Conservation (phyloP, 2,329 filamentous ascomycete species). For the Exophiala dermatitidis region DNA sequence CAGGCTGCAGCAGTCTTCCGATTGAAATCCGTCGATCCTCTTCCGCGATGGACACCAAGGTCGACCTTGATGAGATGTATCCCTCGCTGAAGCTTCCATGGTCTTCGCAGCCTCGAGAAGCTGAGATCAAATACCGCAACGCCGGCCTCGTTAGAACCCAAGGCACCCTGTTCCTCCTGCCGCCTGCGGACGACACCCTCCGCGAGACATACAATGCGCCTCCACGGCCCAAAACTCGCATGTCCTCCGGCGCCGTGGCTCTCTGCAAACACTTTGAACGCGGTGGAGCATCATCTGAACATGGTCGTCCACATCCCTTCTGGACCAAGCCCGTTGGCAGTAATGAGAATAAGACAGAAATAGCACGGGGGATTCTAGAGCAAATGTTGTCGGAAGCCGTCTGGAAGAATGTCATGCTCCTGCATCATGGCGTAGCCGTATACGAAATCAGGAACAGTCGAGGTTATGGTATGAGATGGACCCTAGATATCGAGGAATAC, state of each 20-base stretch:
- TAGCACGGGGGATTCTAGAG: slow-evolving; percentile 20
- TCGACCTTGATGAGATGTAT: slow-evolving; percentile 14
- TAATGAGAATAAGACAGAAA: slow-evolving; percentile 26
- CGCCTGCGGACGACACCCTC: slow-evolving; percentile 15
- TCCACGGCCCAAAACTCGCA: slow-evolving; percentile 23
- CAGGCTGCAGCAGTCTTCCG: no score
- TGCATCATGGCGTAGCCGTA: slow-evolving; percentile 25
- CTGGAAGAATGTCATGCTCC: slow-evolving; percentile 27
- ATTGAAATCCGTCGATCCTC: not conserved
- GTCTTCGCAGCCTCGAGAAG: slow-evolving; percentile 14
- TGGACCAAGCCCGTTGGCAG: slow-evolving; percentile 24
- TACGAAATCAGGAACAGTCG: slow-evolving; percentile 25
- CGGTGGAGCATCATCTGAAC: slow-evolving; percentile 21
- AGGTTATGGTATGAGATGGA: slow-evolving; percentile 27
- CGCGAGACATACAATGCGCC: slow-evolving; percentile 22
- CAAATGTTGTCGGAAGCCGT: slow-evolving; percentile 19
- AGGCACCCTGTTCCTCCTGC: slow-evolving; percentile 27
- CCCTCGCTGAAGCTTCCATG: slow-evolving; percentile 20
- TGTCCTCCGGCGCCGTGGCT: slow-evolving; percentile 25
- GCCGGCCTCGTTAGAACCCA: slow-evolving; percentile 22
- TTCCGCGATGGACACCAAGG: slow-evolving; percentile 39
- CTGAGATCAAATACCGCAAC: slow-evolving; percentile 18
- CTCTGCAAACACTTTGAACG: slow-evolving; percentile 28
- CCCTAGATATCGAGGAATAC: slow-evolving; percentile 17
- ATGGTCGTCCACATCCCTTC: slow-evolving; percentile 22